These are phyloP conservation scores for Tolypocladium pustulatum DNA, from an alignment of 2,329 filamentous ascomycete genomes.

Conservation along the genomic window DNA sequence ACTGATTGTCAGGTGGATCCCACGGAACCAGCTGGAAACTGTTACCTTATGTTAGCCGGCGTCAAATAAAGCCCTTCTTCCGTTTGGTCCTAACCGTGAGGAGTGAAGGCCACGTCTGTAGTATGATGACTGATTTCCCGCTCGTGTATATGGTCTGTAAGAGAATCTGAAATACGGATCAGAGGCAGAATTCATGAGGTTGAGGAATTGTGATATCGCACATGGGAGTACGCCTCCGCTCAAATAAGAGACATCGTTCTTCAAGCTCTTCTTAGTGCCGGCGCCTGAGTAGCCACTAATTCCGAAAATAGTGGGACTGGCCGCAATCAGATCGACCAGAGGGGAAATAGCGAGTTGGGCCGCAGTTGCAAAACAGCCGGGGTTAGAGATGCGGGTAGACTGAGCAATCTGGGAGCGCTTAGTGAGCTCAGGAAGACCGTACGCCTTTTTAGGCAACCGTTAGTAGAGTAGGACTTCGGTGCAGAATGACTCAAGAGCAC, in stretches of 20 bases:
- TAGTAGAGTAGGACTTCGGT: too few species aligned
- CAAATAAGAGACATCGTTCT: slow-evolving; percentile 98
- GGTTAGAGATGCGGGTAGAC: slow-evolving; percentile 78
- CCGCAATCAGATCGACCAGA: too few species aligned
- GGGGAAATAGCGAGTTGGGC: slow-evolving; percentile 84
- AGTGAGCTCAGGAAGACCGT: slow-evolving; percentile 80
- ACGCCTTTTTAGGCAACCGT: slow-evolving; percentile 41
- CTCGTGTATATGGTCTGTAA: slow-evolving; percentile 89
- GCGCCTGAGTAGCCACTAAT: slow-evolving; percentile 73
- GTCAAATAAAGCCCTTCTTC: too few species aligned
- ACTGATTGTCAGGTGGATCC: slow-evolving; percentile 84
- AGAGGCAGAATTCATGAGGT: too few species aligned
- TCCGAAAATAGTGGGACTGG: slow-evolving; percentile 74
- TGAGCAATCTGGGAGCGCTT: slow-evolving; percentile 66
- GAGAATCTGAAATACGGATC: slow-evolving; percentile 76
- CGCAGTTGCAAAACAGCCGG: slow-evolving; percentile 90
- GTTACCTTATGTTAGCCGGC: too few species aligned
- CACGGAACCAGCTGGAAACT: slow-evolving; percentile 87
- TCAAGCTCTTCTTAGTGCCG: slow-evolving; percentile 85
- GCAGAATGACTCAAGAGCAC: too few species aligned
- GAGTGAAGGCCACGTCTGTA: slow-evolving; percentile 69
- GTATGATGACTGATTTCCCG: slow-evolving; percentile 74
- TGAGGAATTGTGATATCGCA: too few species aligned
- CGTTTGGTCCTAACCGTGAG: too few species aligned
- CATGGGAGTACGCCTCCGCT: too few species aligned